These are phyloP conservation scores for Auxenochlorella pyrenoidosa DNA, from an alignment of 139 green algal genomes.

Conservation along the genomic window DNA sequence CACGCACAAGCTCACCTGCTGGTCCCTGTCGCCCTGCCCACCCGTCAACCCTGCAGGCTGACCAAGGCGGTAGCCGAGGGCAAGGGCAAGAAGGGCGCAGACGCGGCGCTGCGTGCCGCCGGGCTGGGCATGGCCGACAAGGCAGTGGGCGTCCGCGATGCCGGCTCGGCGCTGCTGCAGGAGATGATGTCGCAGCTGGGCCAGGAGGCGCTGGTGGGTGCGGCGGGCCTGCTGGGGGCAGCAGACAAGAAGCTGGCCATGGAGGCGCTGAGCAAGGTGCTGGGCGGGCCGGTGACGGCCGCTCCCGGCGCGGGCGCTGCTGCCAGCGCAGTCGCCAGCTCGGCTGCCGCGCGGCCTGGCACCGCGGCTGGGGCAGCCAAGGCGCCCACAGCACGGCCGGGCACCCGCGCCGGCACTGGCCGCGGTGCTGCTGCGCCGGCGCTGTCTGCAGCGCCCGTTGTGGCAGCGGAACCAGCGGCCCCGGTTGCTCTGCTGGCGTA, in stretches of 20 bases:
- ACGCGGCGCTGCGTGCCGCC: conserved; percentile 45
- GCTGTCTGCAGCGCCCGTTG: background rate
- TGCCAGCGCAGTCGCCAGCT: background rate
- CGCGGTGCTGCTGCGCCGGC: background rate
- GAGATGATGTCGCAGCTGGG: conserved; percentile 25
- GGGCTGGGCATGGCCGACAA: conserved; percentile 76
- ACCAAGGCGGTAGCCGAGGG: conserved; percentile 36
- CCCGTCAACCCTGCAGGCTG: conserved; percentile 31
- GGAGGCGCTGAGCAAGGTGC: conserved; percentile 37
- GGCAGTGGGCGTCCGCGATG: conserved; percentile 75
- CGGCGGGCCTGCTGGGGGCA: background rate
- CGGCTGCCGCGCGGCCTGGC: background rate
- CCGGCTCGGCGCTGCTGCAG: conserved; percentile 58
- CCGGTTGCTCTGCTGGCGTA: conserved; percentile 52
- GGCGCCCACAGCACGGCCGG: background rate
- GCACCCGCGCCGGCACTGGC: background rate
- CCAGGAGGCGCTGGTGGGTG: conserved; percentile 11
- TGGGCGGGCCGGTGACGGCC: background rate
- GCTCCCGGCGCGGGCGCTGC: conserved; percentile 1
- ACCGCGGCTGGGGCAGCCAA: background rate
- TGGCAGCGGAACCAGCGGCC: background rate
- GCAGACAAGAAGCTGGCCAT: conserved; percentile 13
- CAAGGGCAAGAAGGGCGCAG: conserved; percentile 38
- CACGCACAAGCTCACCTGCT: too few relatives aligned
- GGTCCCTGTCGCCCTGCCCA: background rate